Base-by-base conservation (phyloP, 2,329 filamentous ascomycete species). In the Penicillium sp. region DNA sequence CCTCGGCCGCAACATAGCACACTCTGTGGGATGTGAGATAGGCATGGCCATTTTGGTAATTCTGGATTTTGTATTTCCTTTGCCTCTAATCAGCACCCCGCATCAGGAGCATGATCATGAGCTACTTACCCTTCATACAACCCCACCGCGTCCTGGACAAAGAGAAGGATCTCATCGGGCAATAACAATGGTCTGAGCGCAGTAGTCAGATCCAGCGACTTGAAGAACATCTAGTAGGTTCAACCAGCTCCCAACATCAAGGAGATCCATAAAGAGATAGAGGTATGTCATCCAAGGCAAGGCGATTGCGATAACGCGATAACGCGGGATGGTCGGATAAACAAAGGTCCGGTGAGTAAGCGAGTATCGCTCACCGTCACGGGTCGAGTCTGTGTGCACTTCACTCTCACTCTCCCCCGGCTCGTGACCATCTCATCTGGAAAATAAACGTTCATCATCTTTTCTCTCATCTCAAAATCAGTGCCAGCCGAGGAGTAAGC, bases 141-240 rank as follows among this genome's bases (percentile, higher is more conserved):
- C 66, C 94, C 94, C 69, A 99, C 93, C 75, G 91, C 93, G 82
- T 97, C 93, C 80, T 97, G 93, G 58, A 99, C 93, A 78, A 96
- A 97, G 59, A 99, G 84, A 54, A 97, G 82, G 67, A 91, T 89
- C 83, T 99, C 94, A 82, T 97, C 94, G 71, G 91, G 89, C 66
- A 96, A 85, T 74, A 97, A 89, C 61, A 89, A 89, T 69, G 94
- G 94, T 82, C 94, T 90, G 73, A 97, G 85, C 73, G 94, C 94
- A 79, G 93, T 96, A 58, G 94, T 99, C 71, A 99, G 86, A 79
- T 99, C 93, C 75, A 97, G 85, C 69, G 89, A 87, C 83, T 96
- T 93, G 83, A 97, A 83, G 85, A 96, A 96, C 93, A 97, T 97
- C 83, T 90, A 91, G 89, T 80, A 84, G 58, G 60, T 59, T 65